Base-by-base conservation (phyloP, 1,284 basidiomycete species). In the Mrakiaceae sp. region DNA sequence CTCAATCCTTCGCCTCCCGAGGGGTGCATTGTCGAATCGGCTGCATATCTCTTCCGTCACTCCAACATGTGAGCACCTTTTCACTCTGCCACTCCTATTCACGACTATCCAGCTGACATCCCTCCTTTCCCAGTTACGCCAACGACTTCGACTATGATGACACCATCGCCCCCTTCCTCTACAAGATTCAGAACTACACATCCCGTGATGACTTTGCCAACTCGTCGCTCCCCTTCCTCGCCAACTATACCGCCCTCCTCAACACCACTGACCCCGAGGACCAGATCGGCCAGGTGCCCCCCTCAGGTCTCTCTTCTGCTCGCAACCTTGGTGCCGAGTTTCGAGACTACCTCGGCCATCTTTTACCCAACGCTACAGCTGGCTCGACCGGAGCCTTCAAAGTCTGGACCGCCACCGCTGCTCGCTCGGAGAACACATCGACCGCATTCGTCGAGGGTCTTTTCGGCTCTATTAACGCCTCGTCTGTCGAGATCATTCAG, bases 391-490 rank as follows among this genome's bases (percentile, higher is more conserved):
- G n/a, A 39, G 40, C n/a, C 44, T 58, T 43, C 5, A 43, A 62
- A 51, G 43, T 62, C 42, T 62, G 60, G 60, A n/a, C 60, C 16
- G 60, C 60, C 9, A 53, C 60, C 27, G 60, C 60, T 54, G n/a
- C 39, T 46, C 49, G 60, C 9, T 49, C 52, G 12, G 39, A 50
- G 9, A 43, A 52, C 49, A 62, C 60, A 3, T 14, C 60, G 10
- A 42, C 50, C 12, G n/a, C 50, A 4, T 62, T 62, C 12, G n/a
- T 42, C n/a, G 10, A 52, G 50, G 60, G 60, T 9, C 40, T 58
- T 5, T 62, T 62, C 27, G 16, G 44, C 46, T 53, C 52, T n/a
- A 14, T 43, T 42, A 53, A 49, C n/a, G 39, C n/a, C 40, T 40
- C 44, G 5, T 46, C 43, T 42, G n/a, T 49, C 44, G 60, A 62